Conservation (phyloP, 1,284 basidiomycete species). For the Austroboletus olivaceoglutinosus region DNA sequence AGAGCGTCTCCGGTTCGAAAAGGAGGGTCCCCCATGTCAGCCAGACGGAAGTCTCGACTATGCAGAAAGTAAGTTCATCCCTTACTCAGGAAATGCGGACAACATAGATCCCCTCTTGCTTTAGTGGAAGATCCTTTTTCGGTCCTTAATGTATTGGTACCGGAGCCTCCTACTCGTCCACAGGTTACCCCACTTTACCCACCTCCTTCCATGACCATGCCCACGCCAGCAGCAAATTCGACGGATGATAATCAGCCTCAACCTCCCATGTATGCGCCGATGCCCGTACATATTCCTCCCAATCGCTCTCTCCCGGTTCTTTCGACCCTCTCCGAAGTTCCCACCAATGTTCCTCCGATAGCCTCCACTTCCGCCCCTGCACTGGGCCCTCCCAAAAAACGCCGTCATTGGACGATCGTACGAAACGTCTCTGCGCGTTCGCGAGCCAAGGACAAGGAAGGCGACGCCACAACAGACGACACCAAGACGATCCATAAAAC, state of each 20-base stretch:
- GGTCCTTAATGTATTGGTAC: conserved; percentile 58
- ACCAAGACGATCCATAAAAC: conserved; percentile 39
- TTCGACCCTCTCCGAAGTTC: conserved; percentile 10
- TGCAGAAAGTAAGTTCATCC: conserved; percentile 48
- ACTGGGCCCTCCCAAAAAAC: conserved; percentile 15
- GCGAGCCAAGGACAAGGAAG: conserved; percentile 54
- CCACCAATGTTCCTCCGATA: not conserved
- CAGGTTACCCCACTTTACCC: conserved; percentile 57
- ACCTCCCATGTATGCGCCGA: conserved; percentile 1
- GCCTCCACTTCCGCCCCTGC: conserved; percentile 3
- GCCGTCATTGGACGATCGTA: conserved; percentile 42
- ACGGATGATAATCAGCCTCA: conserved; percentile 8
- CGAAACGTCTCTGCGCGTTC: conserved; percentile 41
- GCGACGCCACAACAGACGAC: conserved; percentile 39
- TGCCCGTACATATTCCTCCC: conserved; percentile 14
- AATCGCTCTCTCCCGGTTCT: conserved; percentile 16
- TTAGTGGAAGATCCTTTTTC: conserved; percentile 78
- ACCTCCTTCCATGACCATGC: conserved; percentile 27
- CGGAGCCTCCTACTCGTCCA: conserved; percentile 54
- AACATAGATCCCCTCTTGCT: not conserved
- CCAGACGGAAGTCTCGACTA: conserved; percentile 75
- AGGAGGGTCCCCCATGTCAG: conserved; percentile 62
- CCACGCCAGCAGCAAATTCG: not conserved
- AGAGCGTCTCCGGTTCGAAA: conserved; percentile 69
- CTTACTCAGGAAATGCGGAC: conserved; percentile 1